Evolutionary conservation across 2,329 filamentous ascomycete species (phyloP).

Genomic region (Clarireedia monteithiana): DNA sequence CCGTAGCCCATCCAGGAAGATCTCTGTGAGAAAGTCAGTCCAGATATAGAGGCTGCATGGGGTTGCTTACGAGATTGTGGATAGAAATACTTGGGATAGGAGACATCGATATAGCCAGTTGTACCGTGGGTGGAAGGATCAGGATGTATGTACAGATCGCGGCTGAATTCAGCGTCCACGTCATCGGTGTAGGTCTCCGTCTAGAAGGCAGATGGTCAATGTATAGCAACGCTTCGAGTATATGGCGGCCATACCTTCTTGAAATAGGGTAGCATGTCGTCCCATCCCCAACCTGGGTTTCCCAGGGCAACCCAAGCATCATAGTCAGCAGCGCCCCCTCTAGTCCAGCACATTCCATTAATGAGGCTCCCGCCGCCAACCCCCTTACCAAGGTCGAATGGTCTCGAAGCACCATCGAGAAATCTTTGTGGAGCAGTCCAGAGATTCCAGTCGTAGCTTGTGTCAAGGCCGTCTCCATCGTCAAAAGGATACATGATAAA

Average conservation of each 20-base stretch:
- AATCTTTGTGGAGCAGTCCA: constrained; percentile 32
- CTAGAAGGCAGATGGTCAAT: constrained; percentile 10
- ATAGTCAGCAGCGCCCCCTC: constrained; percentile 23
- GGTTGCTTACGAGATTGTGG: constrained; percentile 32
- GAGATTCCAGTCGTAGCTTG: constrained; percentile 36
- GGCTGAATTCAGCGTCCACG: constrained; percentile 18
- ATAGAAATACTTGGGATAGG: constrained; percentile 34
- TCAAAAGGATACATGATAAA: constrained; percentile 21
- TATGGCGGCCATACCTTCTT: constrained; percentile 26
- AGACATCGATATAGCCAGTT: constrained; percentile 32
- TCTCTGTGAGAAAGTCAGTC: constrained; percentile 22
- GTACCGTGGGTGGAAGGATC: constrained; percentile 28
- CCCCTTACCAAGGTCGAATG: constrained; percentile 19
- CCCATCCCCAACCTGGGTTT: constrained; percentile 31
- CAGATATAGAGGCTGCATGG: not conserved
- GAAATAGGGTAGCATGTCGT: constrained; percentile 34
- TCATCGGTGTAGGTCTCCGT: constrained; percentile 32
- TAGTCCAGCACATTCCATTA: constrained; percentile 32
- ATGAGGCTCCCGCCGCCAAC: constrained; percentile 34
- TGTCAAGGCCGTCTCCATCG: constrained; percentile 26
- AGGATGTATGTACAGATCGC: constrained; percentile 24
- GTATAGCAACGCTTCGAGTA: not conserved
- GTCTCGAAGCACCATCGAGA: constrained; percentile 19
- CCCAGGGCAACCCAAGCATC: constrained; percentile 35
- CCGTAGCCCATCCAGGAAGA: constrained; percentile 32